Base-by-base conservation (phyloP, 345 rosid genomes). In the Geranium brycei region DNA sequence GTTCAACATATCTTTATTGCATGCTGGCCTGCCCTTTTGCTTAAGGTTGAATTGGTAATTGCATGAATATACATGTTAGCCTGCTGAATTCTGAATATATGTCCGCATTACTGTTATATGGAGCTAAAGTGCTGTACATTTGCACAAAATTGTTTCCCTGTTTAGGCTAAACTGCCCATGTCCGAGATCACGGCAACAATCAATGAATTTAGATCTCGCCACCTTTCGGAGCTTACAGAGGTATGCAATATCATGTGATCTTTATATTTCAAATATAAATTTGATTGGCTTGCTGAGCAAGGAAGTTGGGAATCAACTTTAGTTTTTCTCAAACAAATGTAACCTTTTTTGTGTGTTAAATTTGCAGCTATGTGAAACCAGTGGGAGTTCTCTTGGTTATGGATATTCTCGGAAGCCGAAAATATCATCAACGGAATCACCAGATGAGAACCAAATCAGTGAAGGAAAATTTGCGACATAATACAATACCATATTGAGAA, bases 311-410 rank as follows among this genome's bases (percentile, higher is more conserved):
- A 35, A 35, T 35, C 41, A 7, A 7, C 28, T 23, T 35, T 35
- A 3, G 41, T 2, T 2, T 31, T 12, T 10, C 8, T 4, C 19
- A 6, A 62, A 19, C 14, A 12, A 17, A 4, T 30, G 19, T 14
- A 61, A 61, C 40, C 57, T 31, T 32, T 17, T n/a, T 56, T 56
- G 18, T 40, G n/a, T 19, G 5, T 19, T 23, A 15, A 61, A 56
- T 3, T 35, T 5, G 78, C 89, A 92, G 98, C 83, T 92, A 53
- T 82, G 85, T 66, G 80, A 92, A 81, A 72, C 91, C 23, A 92
- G 80, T 19, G 99, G 99, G 67, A 93, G 95, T 71, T 93, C 97
- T 31, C 91, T 85, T 61, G 99, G 99, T 12, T 93, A 93, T 61
- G 99, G 99, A 69, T 89, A 76, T 81, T 82, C 97, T 15, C 77